Percentiles rank a stretch among this genome's conserved stretches.
Conservation (phyloP, 371 early-diverging fungal genomes). For the Aphelidium insulamus region DNA sequence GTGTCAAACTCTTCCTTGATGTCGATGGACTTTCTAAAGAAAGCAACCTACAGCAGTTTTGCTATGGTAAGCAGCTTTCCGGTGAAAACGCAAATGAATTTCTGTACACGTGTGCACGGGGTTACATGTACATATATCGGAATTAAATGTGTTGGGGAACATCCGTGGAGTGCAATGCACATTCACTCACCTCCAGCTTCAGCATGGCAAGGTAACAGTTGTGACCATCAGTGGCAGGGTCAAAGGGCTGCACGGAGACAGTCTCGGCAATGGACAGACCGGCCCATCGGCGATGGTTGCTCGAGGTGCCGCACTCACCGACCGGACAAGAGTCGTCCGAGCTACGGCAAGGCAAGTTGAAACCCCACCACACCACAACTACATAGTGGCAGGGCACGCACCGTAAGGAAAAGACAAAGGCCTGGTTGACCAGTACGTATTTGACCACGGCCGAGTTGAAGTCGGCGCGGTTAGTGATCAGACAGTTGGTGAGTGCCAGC, state of each 20-base stretch:
- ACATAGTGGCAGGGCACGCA: conserved; percentile 7
- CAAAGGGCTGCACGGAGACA: conserved; percentile 48
- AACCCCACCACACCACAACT: not conserved
- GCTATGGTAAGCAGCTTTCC: no score
- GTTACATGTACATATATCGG: not conserved
- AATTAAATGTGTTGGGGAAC: not conserved
- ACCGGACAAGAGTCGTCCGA: conserved; percentile 22
- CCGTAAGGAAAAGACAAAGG: conserved; percentile 56
- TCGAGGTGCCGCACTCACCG: conserved; percentile 48
- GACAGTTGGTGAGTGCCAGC: conserved; percentile 52
- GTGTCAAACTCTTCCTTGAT: conserved; percentile 36
- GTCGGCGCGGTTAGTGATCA: conserved; percentile 43
- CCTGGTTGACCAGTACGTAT: conserved; percentile 51
- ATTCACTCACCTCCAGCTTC: conserved; percentile 32
- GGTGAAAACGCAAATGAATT: not conserved
- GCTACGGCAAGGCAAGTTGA: conserved; percentile 11
- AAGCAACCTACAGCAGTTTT: no score
- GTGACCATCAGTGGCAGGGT: conserved; percentile 25
- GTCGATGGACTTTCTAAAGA: conserved; percentile 25
- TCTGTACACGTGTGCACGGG: conserved; percentile 1
- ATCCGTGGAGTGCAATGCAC: not conserved
- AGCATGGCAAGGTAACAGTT: conserved; percentile 41
- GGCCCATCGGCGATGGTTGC: conserved; percentile 71
- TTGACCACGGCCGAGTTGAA: conserved; percentile 33
- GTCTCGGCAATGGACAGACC: conserved; percentile 53